Conservation (phyloP, 345 rosid genomes). For the Atalantia buxifolia region DNA sequence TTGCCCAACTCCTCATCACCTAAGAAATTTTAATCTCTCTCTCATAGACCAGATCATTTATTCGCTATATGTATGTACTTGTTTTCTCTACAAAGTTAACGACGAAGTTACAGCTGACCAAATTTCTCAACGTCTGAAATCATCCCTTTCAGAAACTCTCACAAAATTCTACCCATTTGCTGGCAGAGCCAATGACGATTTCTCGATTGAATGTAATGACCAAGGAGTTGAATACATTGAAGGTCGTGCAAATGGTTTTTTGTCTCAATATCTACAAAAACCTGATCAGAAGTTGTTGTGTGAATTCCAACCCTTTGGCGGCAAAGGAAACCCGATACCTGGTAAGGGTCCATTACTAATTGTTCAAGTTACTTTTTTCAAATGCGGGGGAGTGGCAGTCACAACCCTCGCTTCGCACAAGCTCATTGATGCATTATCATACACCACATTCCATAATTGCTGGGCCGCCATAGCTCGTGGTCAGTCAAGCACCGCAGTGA, state of each 20-base stretch:
- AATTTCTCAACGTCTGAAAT: not conserved
- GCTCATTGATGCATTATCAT: no score
- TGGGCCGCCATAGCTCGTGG: no score
- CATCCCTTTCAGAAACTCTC: no score
- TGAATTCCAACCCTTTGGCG: slow-evolving; percentile 14
- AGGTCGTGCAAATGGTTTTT: slow-evolving; percentile 13
- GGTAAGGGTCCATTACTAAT: not conserved
- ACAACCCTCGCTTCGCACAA: no score
- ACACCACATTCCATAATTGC: no score
- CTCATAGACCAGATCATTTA: not conserved
- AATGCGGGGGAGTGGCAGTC: not conserved
- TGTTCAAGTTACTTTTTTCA: not conserved
- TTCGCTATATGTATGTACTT: slow-evolving; percentile 1
- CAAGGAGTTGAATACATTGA: slow-evolving; percentile 15
- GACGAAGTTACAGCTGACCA: no score
- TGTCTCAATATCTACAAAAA: slow-evolving; percentile 6
- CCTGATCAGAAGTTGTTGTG: slow-evolving; percentile 6
- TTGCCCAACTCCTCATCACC: no score
- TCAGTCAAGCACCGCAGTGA: no score
- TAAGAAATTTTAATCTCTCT: no score
- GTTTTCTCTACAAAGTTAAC: slow-evolving; percentile 15
- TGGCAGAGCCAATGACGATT: slow-evolving; percentile 13
- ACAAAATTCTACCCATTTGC: not conserved
- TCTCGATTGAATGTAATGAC: slow-evolving; percentile 8
- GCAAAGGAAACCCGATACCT: not conserved